Evolutionary conservation across 2,329 filamentous ascomycete genomes (phyloP).

Genomic region (Sporothrix euskadiensis): DNA sequence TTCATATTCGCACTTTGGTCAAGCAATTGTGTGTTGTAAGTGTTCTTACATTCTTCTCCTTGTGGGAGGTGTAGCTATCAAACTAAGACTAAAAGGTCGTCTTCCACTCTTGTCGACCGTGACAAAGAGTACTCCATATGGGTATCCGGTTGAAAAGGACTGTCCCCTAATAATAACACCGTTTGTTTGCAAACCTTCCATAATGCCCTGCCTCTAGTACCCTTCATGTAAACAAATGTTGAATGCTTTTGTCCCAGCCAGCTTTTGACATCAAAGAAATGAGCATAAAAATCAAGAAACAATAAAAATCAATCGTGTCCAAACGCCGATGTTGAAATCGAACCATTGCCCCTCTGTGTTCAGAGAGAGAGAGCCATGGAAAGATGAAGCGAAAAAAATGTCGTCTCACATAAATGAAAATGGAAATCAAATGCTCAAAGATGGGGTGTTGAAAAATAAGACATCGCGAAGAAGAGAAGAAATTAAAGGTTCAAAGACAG

Average conservation of each 20-base stretch:
- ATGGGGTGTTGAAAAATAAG: constrained; percentile 10
- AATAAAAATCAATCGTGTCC: constrained; percentile 31
- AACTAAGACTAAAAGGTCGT: background rate
- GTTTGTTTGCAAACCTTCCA: constrained; percentile 21
- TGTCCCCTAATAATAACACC: constrained; percentile 28
- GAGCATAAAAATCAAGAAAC: constrained; percentile 31
- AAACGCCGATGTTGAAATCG: constrained; percentile 35
- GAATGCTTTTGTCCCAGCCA: constrained; percentile 29
- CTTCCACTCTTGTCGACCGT: background rate
- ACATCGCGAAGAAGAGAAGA: constrained; percentile 14
- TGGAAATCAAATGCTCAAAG: background rate
- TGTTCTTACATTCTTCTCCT: constrained; percentile 24
- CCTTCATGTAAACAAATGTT: constrained; percentile 32
- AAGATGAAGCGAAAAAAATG: constrained; percentile 27
- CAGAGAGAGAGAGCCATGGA: background rate
- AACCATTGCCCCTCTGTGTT: constrained; percentile 2
- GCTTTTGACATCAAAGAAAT: constrained; percentile 3
- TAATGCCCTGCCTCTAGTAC: constrained; percentile 19
- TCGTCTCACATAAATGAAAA: constrained; percentile 31
- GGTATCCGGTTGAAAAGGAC: constrained; percentile 33
- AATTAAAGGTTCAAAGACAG: background rate
- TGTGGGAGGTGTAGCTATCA: constrained; percentile 10
- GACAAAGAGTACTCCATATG: constrained; percentile 22
- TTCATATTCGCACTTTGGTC: background rate
- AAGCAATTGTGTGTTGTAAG: background rate